Conservation (phyloP, 257 asterid genomes). For the Oldenlandia corymbosa region DNA sequence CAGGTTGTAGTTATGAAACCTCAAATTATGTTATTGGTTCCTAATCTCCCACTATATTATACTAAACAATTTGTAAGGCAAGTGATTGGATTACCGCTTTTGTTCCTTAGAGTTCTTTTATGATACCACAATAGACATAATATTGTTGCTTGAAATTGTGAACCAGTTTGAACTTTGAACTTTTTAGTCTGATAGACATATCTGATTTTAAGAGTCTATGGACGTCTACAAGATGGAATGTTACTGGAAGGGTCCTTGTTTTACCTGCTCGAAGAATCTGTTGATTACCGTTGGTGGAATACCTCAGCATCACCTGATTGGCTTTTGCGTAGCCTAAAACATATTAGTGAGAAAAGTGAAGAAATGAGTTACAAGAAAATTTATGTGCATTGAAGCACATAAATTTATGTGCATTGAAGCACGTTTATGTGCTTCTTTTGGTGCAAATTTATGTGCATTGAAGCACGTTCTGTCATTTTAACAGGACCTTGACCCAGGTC, state of each 20-base stretch:
- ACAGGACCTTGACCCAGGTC: conserved; percentile 88
- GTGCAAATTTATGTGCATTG: no score
- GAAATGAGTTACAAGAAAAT: neutral
- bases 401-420: neutral
- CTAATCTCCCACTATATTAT: neutral
- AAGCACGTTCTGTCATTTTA: conserved; percentile 12
- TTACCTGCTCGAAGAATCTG: neutral
- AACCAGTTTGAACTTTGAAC: neutral
- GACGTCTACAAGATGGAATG: neutral
- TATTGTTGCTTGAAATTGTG: neutral
- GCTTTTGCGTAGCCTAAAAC: conserved; percentile 1
- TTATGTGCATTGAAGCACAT: conserved; percentile 1
- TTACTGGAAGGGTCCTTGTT: neutral
- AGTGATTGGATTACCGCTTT: no score
- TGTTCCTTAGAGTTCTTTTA: no score
- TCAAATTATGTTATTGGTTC: neutral
- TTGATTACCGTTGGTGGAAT: conserved; percentile 1
- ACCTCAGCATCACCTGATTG: neutral
- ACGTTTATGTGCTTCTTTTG: no score
- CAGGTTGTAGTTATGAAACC: neutral
- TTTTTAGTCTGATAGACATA: neutral
- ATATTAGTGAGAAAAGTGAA: neutral
- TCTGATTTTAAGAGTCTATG: neutral
- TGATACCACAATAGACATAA: no score
- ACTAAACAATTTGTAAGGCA: neutral